phyloP scores from a whole-genome alignment of 257 asterid genomes.

The Solanum commersonii region DNA sequence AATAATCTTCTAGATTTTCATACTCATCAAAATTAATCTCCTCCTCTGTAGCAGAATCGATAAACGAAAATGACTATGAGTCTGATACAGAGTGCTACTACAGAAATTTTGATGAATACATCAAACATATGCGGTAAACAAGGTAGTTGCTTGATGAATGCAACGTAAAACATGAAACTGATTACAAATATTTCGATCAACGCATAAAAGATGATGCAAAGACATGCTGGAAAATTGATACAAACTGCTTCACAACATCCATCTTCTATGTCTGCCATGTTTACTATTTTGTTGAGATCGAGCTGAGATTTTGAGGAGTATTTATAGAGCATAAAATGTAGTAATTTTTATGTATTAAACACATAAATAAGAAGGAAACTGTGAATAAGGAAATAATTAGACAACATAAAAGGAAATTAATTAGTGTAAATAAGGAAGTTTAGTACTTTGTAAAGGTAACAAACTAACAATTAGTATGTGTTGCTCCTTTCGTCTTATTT shows the following conservation, averaged over 20 bases:
- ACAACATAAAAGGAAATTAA: no score
- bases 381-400: not conserved
- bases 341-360: not conserved
- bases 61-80: not conserved
- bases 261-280: not conserved
- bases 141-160: not conserved
- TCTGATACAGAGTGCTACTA: not conserved
- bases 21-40: not conserved
- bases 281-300: not conserved
- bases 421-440: not conserved
- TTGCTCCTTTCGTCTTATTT: not conserved
- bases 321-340: not conserved
- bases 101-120: not conserved
- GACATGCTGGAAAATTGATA: not conserved
- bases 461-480: not conserved
- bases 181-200: not conserved
- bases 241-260: not conserved
- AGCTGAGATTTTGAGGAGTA: not conserved
- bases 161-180: not conserved
- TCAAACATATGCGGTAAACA: not conserved
- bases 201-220: not conserved
- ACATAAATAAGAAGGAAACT: not conserved
- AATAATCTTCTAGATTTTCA: not conserved
- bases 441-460: not conserved
- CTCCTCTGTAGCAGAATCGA: not conserved